Evolutionary conservation across 495 filamentous ascomycete species (phyloP).

Genomic region (Penicillium nucicola): DNA sequence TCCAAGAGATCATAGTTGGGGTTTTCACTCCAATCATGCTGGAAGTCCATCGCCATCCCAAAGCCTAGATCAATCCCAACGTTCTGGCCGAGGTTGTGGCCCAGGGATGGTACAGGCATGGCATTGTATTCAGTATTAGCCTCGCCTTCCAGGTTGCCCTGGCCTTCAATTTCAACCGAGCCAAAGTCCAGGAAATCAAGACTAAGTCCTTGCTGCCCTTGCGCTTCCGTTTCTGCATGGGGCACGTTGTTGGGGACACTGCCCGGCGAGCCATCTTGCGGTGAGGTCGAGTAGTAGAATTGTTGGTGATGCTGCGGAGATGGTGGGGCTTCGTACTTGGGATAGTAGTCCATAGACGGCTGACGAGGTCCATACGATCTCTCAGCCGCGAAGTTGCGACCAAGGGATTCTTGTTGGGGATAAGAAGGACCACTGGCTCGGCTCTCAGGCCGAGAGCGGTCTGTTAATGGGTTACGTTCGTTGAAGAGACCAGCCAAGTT

Average conservation of each 20-base stretch:
- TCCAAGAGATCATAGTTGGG: conserved; percentile 81
- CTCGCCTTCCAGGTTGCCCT: conserved; percentile 25
- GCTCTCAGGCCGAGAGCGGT: conserved; percentile 22
- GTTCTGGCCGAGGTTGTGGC: conserved; percentile 37
- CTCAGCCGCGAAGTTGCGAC: conserved; percentile 23
- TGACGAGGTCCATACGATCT: conserved; percentile 29
- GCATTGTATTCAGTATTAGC: conserved; percentile 29
- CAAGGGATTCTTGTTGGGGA: conserved; percentile 25
- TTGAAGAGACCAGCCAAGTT: conserved; percentile 54
- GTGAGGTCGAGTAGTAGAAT: conserved; percentile 41
- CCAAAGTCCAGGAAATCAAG: conserved; percentile 43
- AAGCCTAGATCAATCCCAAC: conserved; percentile 69
- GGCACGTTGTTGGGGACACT: conserved; percentile 21
- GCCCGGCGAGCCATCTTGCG: conserved; percentile 37
- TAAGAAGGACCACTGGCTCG: conserved; percentile 14
- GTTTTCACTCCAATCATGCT: conserved; percentile 79
- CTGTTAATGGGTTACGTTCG: conserved; percentile 23
- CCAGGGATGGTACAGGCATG: conserved; percentile 25
- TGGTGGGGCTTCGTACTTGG: conserved; percentile 33
- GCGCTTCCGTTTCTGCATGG: conserved; percentile 24
- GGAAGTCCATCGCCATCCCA: conserved; percentile 67
- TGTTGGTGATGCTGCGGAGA: conserved; percentile 31
- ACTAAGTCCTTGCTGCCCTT: conserved; percentile 28
- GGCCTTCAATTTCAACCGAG: conserved; percentile 24
- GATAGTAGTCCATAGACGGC: conserved; percentile 40